phyloP scores from a whole-genome alignment of 257 asterid species.

The Ehretia macrophylla region DNA sequence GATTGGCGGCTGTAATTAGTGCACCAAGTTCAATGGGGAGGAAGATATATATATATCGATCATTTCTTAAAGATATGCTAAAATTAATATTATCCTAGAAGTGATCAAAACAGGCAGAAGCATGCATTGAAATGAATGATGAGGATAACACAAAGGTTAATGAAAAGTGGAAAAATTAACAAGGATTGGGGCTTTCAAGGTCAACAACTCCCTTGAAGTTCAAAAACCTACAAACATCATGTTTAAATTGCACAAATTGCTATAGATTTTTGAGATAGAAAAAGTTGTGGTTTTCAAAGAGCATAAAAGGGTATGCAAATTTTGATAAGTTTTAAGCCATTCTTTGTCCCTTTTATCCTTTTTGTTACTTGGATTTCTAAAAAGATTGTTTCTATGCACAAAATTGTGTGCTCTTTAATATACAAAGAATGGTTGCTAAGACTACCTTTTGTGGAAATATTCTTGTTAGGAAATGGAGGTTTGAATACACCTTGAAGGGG shows the following conservation, averaged over 20 bases:
- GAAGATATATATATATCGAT: too few relatives aligned
- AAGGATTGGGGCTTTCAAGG: conserved; percentile 38
- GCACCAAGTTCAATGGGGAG: background rate
- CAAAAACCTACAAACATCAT: conserved; percentile 39
- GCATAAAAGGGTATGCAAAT: conserved; percentile 40
- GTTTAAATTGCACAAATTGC: conserved; percentile 38
- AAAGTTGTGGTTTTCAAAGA: conserved; percentile 26
- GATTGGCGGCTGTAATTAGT: background rate
- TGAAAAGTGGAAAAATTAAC: conserved; percentile 15
- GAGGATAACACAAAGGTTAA: background rate
- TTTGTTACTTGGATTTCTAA: conserved; percentile 16
- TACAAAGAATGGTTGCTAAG: conserved; percentile 5
- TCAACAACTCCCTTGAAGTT: conserved; percentile 30
- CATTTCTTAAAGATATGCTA: conserved; percentile 17
- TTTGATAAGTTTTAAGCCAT: conserved; percentile 26
- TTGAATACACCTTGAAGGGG: conserved; percentile 31
- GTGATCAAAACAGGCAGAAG: conserved; percentile 14
- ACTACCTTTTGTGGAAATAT: conserved; percentile 23
- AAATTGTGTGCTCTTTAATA: conserved; percentile 17
- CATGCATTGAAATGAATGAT: conserved; percentile 25
- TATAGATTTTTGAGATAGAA: conserved; percentile 13
- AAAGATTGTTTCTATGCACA: conserved; percentile 16
- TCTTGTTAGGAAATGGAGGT: conserved; percentile 10
- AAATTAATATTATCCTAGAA: conserved; percentile 22
- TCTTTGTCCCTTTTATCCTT: conserved; percentile 23